Evolutionary conservation across 2,329 filamentous ascomycete species (phyloP), one percentile per base, ranked within the genome.

Genomic region (Venturia aucupariae): DNA sequence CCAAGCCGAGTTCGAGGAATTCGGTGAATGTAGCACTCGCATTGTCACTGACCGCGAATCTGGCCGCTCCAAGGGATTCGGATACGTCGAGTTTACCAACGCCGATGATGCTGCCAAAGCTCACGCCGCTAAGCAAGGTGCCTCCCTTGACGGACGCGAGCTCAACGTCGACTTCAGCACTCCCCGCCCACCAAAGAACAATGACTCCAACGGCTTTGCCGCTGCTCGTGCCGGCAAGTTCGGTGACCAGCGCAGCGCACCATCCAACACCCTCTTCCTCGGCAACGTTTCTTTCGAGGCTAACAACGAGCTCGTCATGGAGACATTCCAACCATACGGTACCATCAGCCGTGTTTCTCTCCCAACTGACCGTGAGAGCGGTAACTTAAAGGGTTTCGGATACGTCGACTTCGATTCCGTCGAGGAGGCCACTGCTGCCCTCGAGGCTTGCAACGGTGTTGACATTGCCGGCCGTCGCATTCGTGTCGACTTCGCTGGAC

Each of bases 261-360:
- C 90, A 75, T 90, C 86, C 74, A 89, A 92, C 69, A 97, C 92
- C 51, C 84, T 97, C 66, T 97, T 94, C 78, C 86, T 96, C 69
- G 92, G 92, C 72, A 97, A 97, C 82, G 80, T 97, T 69, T 87
- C 90, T 61, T 97, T 95, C 79, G 86, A 90, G 68, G 86, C 87
- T 71, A 86, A 88, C 72, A 89, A 95, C 80, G 88, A 92, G 64
- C 78, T 81, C 68, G 82, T 97, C 70, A 82, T 82, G 67, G 84
- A 88, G 70, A 86, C 89, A 75, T 96, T 96, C 81, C 80, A 80
- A 71, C 83, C 88, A 70, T 83, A 87, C 70, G 85, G 86, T 69
- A 82, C 81, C 73, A 85, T 94, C 74, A 84, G 88, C 72, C 89
- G 89, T 74, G 86, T 96, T 71, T 89, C 92, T 73, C 87, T 97